Percentiles rank a stretch among this genome's conserved stretches.
phyloP scores from a whole-genome alignment of 306 rosid genomes.

The Rosa rugosa region DNA sequence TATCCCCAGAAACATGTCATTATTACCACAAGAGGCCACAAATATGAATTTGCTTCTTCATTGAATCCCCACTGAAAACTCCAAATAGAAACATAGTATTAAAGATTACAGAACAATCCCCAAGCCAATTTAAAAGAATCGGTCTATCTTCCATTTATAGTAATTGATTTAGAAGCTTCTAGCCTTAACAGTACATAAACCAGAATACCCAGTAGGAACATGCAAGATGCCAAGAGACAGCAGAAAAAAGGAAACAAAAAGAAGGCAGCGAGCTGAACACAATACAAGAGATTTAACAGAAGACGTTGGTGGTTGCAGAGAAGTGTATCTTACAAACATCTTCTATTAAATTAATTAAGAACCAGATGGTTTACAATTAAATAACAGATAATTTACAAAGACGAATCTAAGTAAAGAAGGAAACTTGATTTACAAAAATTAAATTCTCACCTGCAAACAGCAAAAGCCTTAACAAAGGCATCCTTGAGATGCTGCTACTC shows the following conservation, averaged over 20 bases:
- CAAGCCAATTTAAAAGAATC: neutral
- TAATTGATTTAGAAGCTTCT: neutral
- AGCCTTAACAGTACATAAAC: neutral
- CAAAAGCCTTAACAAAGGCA: too few relatives aligned
- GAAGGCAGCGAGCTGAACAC: neutral
- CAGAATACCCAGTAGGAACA: neutral
- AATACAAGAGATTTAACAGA: conserved; percentile 19
- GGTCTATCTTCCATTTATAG: neutral
- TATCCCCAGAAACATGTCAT: neutral
- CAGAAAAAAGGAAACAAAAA: neutral
- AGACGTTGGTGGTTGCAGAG: neutral
- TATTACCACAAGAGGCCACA: conserved; percentile 10
- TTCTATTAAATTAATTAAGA: neutral
- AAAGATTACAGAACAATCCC: neutral
- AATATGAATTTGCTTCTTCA: neutral
- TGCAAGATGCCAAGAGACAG: neutral
- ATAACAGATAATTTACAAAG: neutral
- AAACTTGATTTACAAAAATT: too few relatives aligned
- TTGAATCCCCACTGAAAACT: neutral
- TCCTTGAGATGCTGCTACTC: too few relatives aligned
- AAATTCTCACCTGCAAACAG: too few relatives aligned
- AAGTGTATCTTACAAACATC: neutral
- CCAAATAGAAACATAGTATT: neutral
- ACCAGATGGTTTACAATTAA: neutral
- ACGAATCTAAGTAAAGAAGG: neutral